These are phyloP conservation scores for Colletotrichum gloeosporioides DNA, from an alignment of 2,329 filamentous ascomycete species.

Conservation along the genomic window DNA sequence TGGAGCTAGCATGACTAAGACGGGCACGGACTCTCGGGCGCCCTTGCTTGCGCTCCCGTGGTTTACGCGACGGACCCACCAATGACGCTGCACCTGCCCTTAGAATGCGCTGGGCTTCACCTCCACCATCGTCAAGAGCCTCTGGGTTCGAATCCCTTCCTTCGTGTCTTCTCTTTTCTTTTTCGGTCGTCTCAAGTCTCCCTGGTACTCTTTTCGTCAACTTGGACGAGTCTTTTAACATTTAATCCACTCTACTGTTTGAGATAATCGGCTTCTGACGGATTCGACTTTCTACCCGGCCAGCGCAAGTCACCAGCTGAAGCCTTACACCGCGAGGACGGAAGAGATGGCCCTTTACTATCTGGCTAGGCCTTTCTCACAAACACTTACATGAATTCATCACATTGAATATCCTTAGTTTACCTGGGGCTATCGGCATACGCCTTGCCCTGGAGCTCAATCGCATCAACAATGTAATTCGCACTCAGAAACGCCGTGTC, in stretches of 20 bases:
- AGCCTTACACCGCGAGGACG: neutral
- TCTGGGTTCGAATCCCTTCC: too few relatives aligned
- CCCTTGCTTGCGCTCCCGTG: neutral
- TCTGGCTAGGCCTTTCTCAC: neutral
- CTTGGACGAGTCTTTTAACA: neutral
- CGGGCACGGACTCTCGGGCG: neutral
- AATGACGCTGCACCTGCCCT: neutral
- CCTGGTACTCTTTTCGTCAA: too few relatives aligned
- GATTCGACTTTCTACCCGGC: neutral
- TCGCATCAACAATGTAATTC: constrained; percentile 34
- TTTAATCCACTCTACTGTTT: neutral
- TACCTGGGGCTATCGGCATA: neutral
- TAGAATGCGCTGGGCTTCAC: neutral
- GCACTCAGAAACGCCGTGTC: constrained; percentile 54
- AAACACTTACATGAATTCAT: neutral
- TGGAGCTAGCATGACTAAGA: constrained; percentile 1
- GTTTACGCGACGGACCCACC: neutral
- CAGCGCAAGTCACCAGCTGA: neutral
- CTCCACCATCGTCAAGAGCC: neutral
- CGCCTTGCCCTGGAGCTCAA: constrained; percentile 13
- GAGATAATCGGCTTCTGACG: neutral
- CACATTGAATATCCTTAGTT: too few relatives aligned
- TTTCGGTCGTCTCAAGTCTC: too few relatives aligned
- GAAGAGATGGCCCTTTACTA: neutral
- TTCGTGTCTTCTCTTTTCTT: too few relatives aligned